These are phyloP conservation scores for Megacollybia platyphylla DNA, from an alignment of 1,284 basidiomycete genomes.

Conservation along the genomic window DNA sequence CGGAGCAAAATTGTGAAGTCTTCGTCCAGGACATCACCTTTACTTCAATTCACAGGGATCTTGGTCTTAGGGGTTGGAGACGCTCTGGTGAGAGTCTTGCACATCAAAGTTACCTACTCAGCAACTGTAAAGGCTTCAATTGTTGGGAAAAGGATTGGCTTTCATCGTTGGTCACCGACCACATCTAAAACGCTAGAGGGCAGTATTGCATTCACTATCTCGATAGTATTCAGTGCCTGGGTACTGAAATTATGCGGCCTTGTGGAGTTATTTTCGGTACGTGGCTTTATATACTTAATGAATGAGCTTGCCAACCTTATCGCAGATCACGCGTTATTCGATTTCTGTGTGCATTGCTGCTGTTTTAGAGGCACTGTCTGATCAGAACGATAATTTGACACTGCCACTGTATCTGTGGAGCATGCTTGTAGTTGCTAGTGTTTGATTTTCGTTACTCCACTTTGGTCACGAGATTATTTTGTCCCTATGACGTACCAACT, in stretches of 20 bases:
- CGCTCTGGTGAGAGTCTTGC: slow-evolving; percentile 53
- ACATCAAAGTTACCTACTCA: slow-evolving; percentile 1
- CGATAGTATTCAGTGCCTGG: slow-evolving; percentile 62
- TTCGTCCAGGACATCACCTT: slow-evolving; percentile 43
- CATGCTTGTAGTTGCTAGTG: slow-evolving; percentile 44
- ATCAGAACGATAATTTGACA: slow-evolving; percentile 92
- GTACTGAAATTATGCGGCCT: slow-evolving; percentile 59
- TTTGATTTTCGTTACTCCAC: slow-evolving; percentile 13
- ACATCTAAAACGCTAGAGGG: slow-evolving; percentile 90
- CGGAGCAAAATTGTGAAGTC: slow-evolving; percentile 4
- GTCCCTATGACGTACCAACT: too few species aligned
- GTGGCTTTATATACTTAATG: slow-evolving; percentile 15
- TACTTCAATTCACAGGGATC: slow-evolving; percentile 84
- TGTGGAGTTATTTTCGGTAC: slow-evolving; percentile 63
- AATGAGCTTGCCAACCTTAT: not conserved
- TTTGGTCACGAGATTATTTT: not conserved
- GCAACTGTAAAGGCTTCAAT: slow-evolving; percentile 68
- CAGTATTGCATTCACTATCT: slow-evolving; percentile 68
- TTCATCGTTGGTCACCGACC: slow-evolving; percentile 71
- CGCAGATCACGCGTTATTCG: slow-evolving; percentile 40
- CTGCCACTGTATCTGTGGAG: slow-evolving; percentile 85
- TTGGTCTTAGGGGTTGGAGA: slow-evolving; percentile 89
- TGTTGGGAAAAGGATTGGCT: slow-evolving; percentile 76
- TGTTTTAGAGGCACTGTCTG: slow-evolving; percentile 76
- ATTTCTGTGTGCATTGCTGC: slow-evolving; percentile 51